Evolutionary conservation across 2,329 filamentous ascomycete species (phyloP), one percentile per base, ranked within the genome.

Genomic region (Didymella glomerata): DNA sequence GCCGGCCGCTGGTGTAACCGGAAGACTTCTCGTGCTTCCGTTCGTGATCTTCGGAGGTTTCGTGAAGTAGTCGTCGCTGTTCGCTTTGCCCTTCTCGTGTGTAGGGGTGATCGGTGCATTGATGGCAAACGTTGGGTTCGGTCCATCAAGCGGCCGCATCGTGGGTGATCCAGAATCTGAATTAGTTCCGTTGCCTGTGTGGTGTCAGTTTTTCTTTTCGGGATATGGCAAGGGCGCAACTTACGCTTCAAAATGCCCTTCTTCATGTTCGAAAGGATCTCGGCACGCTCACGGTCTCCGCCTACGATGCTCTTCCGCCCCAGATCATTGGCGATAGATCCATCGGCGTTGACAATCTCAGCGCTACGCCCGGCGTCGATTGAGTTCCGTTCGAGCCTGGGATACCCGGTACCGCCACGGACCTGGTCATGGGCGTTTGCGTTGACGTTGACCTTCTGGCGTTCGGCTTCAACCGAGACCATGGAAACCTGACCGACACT

Each of bases 171-270:
- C 88, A 63, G 86, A 86, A 46, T 87, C 88, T 42, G 88, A 87
- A 65, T 86, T 86, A 69, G 81, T 81, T 50, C 79, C 76, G 55
- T 80, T 79, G 55, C 78, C 82, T 80, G 18, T 11, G 13, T 2
- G 6, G 3, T 46, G 34, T 72, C 51, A 76, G 24, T 48, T 6
- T 10, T 10, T 4, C 5, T 44, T 18, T 4, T 9, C 6, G 4
- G n/a, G 16, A 5, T 10, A 11, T n/a, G 22, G n/a, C 4, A 49
- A 5, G 14, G 16, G 16, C 4, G 20, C 24, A 14, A 54, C 86
- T 77, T 85, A 91, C 93, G 91, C 80, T 99, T 99, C 54, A 99
- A 79, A 48, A 99, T 99, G 48, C 95, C 95, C 80, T 97, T 97
- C 73, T 92, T 92, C 47, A 98, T 92, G 7, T 93, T 92, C 20